These are phyloP conservation scores for Dichotomocladium elegans DNA, from an alignment of 371 early-diverging fungal species.

Conservation along the genomic window DNA sequence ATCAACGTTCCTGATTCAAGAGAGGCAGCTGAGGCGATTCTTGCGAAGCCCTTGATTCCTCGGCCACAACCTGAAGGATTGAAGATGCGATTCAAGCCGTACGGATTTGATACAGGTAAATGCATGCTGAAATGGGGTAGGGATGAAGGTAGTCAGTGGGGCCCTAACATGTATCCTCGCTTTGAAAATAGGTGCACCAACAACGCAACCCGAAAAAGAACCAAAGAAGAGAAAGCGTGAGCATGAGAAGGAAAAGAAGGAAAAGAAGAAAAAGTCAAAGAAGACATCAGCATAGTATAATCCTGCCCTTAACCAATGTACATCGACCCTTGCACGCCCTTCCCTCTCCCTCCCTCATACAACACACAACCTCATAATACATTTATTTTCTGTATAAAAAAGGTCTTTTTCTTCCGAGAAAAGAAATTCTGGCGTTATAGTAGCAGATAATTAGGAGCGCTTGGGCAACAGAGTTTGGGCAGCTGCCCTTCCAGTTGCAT, in stretches of 20 bases:
- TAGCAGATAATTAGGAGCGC: too few relatives aligned
- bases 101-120: constrained; percentile 28
- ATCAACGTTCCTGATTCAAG: constrained; percentile 42
- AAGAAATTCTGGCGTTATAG: too few relatives aligned
- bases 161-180: not conserved
- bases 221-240: not conserved
- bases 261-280: constrained; percentile 11
- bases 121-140: not conserved
- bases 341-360: too few relatives aligned
- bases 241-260: constrained; percentile 5
- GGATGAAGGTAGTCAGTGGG: not conserved
- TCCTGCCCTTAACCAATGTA: too few relatives aligned
- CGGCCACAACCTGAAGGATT: constrained; percentile 45
- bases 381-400: too few relatives aligned
- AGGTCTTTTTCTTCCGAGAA: too few relatives aligned
- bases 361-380: too few relatives aligned
- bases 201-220: not conserved
- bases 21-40: constrained; percentile 31
- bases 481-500: too few relatives aligned
- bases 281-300: constrained; percentile 8
- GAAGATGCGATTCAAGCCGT: constrained; percentile 42
- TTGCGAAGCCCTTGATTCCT: constrained; percentile 28
- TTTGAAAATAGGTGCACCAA: not conserved
- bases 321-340: too few relatives aligned
- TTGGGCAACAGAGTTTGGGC: too few relatives aligned